Evolutionary conservation across 1,284 basidiomycete genomes (phyloP), one percentile per base, ranked within the genome.

Genomic region (Cutaneotrichosporon arboriforme): DNA sequence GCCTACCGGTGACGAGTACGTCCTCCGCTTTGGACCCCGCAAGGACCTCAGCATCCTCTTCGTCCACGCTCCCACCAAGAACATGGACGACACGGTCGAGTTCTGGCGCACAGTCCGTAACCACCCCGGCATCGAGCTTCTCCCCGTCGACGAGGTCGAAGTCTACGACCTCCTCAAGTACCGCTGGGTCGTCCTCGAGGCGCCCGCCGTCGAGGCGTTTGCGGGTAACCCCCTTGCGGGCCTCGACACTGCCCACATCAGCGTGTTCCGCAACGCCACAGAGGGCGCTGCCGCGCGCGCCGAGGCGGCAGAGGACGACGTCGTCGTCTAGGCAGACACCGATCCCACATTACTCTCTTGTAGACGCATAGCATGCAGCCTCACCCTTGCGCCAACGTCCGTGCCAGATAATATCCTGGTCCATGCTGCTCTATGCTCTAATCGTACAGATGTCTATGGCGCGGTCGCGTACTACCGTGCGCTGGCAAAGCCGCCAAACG

Each of bases 121-220:
- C 54, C 52, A 92, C 35, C 79, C 80, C 33, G 79, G 80, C 38
- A 78, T 88, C 22, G 81, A 84, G 50, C 75, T 85, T 41, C 78
- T 79, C 47, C 80, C 80, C 1, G 83, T 81, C 14, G 77, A 84
- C 47, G 82, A 89, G 51, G 76, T 89, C 46, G 81, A 81, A 43
- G 83, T 90, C 4, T 90, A 88, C 70, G 84, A 89, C 66, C 68
- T 87, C 35, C 75, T 92, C 65, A 85, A 83, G 69, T 89, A 87
- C 83, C 65, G 67, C 50, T 74, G 71, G 74, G 47, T 63, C 35
- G 67, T 75, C 14, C 52, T 70, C 61, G 73, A 73, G 46, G 60
- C 63, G 14, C 63, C 39, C 9, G 65, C 62, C 8, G 60, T 75
- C 20, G 72, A 49, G 79, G 81, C 23, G 79, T 82, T 63, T 20